Evolutionary conservation across 768 basidiomycete genomes (phyloP).

Genomic region (Pisolithus tinctorius): DNA sequence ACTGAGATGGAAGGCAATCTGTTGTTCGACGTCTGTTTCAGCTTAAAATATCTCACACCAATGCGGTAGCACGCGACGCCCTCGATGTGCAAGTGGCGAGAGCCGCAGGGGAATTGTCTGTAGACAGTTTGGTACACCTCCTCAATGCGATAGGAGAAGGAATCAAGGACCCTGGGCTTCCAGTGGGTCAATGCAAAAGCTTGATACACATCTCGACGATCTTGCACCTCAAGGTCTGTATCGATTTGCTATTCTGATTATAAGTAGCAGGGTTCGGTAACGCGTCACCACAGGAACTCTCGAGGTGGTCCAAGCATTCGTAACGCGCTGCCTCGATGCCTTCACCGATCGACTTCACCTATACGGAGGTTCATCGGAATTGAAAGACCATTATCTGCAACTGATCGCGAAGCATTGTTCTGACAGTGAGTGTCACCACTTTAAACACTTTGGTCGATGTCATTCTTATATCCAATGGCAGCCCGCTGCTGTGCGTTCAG

Average conservation of each 20-base stretch:
- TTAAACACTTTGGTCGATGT: neutral
- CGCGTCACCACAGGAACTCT: slow-evolving; percentile 45
- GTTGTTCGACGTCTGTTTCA: neutral
- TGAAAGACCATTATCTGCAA: slow-evolving; percentile 44
- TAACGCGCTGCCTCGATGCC: slow-evolving; percentile 42
- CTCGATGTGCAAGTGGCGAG: slow-evolving; percentile 36
- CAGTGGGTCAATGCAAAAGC: slow-evolving; percentile 23
- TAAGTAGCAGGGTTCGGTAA: neutral
- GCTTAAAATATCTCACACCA: neutral
- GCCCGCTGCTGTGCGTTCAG: slow-evolving; percentile 56
- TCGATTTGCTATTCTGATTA: neutral
- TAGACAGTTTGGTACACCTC: slow-evolving; percentile 38
- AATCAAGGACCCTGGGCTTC: slow-evolving; percentile 27
- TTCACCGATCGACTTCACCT: slow-evolving; percentile 40
- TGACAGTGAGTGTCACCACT: slow-evolving; percentile 41
- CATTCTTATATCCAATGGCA: slow-evolving; percentile 22
- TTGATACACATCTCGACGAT: slow-evolving; percentile 45
- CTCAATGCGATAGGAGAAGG: slow-evolving; percentile 38
- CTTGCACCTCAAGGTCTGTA: slow-evolving; percentile 55
- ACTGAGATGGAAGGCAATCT: slow-evolving; percentile 3
- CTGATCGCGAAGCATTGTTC: slow-evolving; percentile 48
- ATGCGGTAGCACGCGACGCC: slow-evolving; percentile 22
- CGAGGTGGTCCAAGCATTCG: slow-evolving; percentile 49
- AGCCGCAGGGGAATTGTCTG: slow-evolving; percentile 34
- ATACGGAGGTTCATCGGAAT: slow-evolving; percentile 26